phyloP scores from a whole-genome alignment of 768 basidiomycete species.

The Psilocybe subaeruginosa region DNA sequence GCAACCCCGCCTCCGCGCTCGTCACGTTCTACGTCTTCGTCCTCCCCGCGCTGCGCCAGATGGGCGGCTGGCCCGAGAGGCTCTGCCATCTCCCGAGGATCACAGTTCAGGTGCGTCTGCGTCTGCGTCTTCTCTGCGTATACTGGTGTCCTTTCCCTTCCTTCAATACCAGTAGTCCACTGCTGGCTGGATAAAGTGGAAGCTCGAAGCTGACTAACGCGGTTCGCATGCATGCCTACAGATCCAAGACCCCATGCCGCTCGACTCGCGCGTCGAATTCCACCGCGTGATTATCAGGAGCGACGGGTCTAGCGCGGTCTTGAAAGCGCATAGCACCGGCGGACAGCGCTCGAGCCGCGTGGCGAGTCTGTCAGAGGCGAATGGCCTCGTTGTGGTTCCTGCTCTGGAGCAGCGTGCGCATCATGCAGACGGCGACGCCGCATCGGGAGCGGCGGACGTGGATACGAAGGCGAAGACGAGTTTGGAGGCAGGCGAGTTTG shows the following conservation, averaged over 20 bases:
- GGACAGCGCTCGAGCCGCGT: constrained; percentile 86
- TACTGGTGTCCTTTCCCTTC: too few species aligned
- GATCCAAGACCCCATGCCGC: constrained; percentile 62
- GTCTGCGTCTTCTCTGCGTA: neutral
- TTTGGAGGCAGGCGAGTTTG: constrained; percentile 57
- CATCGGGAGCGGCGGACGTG: too few species aligned
- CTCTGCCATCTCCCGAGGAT: constrained; percentile 63
- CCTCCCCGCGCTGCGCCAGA: constrained; percentile 71
- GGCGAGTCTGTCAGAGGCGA: constrained; percentile 79
- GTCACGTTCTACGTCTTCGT: constrained; percentile 88
- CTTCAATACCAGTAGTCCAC: too few species aligned
- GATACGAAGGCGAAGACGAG: constrained; percentile 14
- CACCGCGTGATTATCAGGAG: constrained; percentile 70
- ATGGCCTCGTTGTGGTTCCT: constrained; percentile 77
- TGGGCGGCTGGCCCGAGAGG: constrained; percentile 68
- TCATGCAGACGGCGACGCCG: too few species aligned
- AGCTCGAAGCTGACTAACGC: neutral
- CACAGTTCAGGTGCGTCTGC: constrained; percentile 55
- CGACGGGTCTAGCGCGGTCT: constrained; percentile 9
- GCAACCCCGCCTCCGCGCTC: constrained; percentile 87
- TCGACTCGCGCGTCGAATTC: constrained; percentile 81
- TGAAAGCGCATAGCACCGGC: constrained; percentile 80
- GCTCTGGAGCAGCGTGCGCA: constrained; percentile 17
- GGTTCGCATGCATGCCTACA: constrained; percentile 24
- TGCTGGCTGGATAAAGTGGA: too few species aligned